These are phyloP conservation scores for Pulveroboletus sp. DNA, from an alignment of 768 basidiomycete genomes.

Conservation along the genomic window DNA sequence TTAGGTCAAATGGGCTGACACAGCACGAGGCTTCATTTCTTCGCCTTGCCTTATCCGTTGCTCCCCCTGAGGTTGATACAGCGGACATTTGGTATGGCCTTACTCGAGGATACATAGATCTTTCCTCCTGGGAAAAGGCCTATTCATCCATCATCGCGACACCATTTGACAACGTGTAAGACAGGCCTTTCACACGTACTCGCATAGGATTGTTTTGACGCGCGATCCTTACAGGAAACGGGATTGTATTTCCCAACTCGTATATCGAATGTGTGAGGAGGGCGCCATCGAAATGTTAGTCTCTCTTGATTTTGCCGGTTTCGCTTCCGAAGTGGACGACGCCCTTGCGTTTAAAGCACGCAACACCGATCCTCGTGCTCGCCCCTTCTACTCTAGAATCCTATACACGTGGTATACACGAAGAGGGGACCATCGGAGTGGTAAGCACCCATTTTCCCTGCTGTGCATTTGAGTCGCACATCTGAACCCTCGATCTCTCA, in stretches of 20 bases:
- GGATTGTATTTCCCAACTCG: slow-evolving; percentile 76
- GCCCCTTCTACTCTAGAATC: slow-evolving; percentile 84
- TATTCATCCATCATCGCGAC: slow-evolving; percentile 72
- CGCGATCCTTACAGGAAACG: slow-evolving; percentile 53
- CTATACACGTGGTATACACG: slow-evolving; percentile 92
- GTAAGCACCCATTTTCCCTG: slow-evolving; percentile 44
- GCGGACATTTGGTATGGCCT: slow-evolving; percentile 76
- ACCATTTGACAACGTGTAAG: slow-evolving; percentile 79
- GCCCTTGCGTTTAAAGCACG: slow-evolving; percentile 89
- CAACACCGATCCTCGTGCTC: slow-evolving; percentile 83
- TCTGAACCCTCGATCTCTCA: slow-evolving; percentile 36
- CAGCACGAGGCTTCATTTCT: slow-evolving; percentile 70
- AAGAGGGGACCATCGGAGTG: slow-evolving; percentile 86
- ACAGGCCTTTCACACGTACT: slow-evolving; percentile 18
- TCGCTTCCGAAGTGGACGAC: slow-evolving; percentile 83
- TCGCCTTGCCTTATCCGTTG: slow-evolving; percentile 73
- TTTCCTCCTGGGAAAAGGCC: slow-evolving; percentile 81
- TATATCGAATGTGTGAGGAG: slow-evolving; percentile 91
- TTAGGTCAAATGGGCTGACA: slow-evolving; percentile 54
- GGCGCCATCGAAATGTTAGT: slow-evolving; percentile 75
- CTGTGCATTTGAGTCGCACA: slow-evolving; percentile 8
- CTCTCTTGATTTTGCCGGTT: slow-evolving; percentile 77
- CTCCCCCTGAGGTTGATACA: slow-evolving; percentile 49
- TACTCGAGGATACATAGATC: slow-evolving; percentile 69
- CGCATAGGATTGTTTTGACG: slow-evolving; percentile 5